phyloP scores from a whole-genome alignment of 169 alveolate species.

The Eimeria sp. region DNA sequence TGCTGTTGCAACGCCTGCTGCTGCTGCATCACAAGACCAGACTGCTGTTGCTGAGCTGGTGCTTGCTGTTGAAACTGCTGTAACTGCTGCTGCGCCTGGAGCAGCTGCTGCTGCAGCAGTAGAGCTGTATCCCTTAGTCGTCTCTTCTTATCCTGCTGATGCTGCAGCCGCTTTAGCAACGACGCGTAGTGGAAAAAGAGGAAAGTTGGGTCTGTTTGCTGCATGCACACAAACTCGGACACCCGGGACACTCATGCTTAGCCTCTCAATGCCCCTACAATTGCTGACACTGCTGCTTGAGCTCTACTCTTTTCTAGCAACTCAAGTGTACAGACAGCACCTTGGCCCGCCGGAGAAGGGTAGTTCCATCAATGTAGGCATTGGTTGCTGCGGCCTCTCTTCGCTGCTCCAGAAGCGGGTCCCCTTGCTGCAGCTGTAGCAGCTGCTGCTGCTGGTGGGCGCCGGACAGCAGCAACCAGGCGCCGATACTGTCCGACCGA shows the following conservation, averaged over 20 bases:
- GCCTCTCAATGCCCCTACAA: neutral
- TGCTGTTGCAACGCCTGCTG: constrained; percentile 33
- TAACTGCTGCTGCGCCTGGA: constrained; percentile 56
- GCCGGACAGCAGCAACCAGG: constrained; percentile 73
- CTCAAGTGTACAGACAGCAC: constrained; percentile 17
- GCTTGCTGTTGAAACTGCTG: constrained; percentile 56
- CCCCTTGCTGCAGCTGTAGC: neutral
- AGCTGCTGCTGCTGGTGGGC: constrained; percentile 66
- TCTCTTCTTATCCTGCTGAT: constrained; percentile 39
- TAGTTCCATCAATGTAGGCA: constrained; percentile 33
- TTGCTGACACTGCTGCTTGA: constrained; percentile 25
- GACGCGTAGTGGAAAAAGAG: constrained; percentile 67
- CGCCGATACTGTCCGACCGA: constrained; percentile 49
- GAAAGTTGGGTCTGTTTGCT: constrained; percentile 82
- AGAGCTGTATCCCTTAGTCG: constrained; percentile 61
- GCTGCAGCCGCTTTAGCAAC: constrained; percentile 49
- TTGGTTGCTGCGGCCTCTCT: constrained; percentile 32
- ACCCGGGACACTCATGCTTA: neutral
- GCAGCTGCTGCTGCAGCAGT: constrained; percentile 67
- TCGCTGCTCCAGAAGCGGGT: neutral
- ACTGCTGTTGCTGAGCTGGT: constrained; percentile 53
- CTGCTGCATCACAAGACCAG: constrained; percentile 13
- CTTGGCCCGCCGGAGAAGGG: constrained; percentile 49
- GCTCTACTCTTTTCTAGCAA: neutral
- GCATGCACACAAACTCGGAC: constrained; percentile 29